These are phyloP conservation scores for Cryptosporidium meleagridis DNA, from an alignment of 169 alveolate species.

Conservation along the genomic window DNA sequence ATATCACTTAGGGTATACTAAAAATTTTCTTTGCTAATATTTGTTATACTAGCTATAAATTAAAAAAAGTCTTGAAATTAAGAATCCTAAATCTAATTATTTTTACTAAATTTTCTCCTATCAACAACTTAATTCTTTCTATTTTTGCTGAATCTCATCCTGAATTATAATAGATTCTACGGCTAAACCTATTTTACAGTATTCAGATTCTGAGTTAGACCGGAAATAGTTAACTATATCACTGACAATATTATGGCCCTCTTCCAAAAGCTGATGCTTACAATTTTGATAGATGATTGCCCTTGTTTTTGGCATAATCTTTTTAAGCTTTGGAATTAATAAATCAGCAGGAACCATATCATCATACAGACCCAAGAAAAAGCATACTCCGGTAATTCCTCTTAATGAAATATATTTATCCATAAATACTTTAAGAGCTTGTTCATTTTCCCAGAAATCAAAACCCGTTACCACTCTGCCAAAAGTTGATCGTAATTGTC, in stretches of 20 bases:
- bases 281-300: slow-evolving; percentile 32
- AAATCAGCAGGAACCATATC: slow-evolving; percentile 31
- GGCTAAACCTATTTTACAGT: slow-evolving; percentile 20
- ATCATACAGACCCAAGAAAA: slow-evolving; percentile 57
- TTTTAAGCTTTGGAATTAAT: slow-evolving; percentile 15
- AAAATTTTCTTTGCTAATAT: too few relatives aligned
- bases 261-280: slow-evolving; percentile 59
- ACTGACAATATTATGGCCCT: slow-evolving; percentile 6
- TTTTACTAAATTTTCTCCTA: background rate
- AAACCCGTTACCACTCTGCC: slow-evolving; percentile 53
- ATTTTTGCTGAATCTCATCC: background rate
- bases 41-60: background rate
- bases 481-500: slow-evolving; percentile 55
- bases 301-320: slow-evolving; percentile 24
- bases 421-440: slow-evolving; percentile 6
- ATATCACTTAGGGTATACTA: background rate
- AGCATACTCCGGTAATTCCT: slow-evolving; percentile 55
- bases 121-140: background rate
- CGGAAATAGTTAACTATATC: slow-evolving; percentile 37
- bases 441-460: slow-evolving; percentile 55
- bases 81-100: background rate
- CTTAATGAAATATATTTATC: slow-evolving; percentile 22
- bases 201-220: background rate
- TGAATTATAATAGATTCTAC: slow-evolving; percentile 54
- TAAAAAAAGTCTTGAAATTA: background rate